Evolutionary conservation across 108 stramenopile genomes (phyloP).

Genomic region (Fragilariopsis cylindrus): DNA sequence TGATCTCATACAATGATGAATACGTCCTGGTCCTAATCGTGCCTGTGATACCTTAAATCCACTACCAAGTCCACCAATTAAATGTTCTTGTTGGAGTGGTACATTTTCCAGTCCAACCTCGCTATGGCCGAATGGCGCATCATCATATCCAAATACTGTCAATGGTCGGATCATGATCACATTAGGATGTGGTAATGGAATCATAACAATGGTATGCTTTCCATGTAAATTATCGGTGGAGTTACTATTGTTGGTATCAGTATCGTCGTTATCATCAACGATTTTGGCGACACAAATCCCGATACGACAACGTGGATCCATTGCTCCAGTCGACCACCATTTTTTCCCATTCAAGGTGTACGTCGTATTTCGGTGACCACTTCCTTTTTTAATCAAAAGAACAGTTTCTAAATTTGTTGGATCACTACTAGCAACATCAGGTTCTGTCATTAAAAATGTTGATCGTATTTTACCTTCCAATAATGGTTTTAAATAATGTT

Average conservation of each 20-base stretch:
- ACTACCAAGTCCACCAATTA: conserved; percentile 86
- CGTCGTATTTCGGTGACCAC: conserved; percentile 5
- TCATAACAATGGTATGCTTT: conserved; percentile 75
- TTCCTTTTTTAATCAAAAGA: conserved; percentile 36
- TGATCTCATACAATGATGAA: conserved; percentile 99
- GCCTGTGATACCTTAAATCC: conserved; percentile 96
- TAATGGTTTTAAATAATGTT: conserved; percentile 71
- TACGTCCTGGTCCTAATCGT: conserved; percentile 93
- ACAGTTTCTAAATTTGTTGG: conserved; percentile 87
- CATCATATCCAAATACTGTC: conserved; percentile 95
- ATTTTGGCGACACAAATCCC: conserved; percentile 86
- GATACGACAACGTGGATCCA: conserved; percentile 89
- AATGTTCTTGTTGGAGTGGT: conserved; percentile 41
- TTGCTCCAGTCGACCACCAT: conserved; percentile 94
- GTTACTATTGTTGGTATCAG: neutral
- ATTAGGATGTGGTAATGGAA: conserved; percentile 80
- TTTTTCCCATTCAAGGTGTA: conserved; percentile 84
- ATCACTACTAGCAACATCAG: conserved; percentile 89
- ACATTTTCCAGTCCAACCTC: conserved; percentile 76
- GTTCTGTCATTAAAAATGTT: conserved; percentile 96
- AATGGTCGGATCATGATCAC: conserved; percentile 79
- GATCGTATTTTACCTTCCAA: conserved; percentile 83
- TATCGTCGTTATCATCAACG: neutral
- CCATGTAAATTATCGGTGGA: conserved; percentile 29
- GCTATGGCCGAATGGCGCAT: conserved; percentile 93